Evolutionary conservation across 179 eudicot genomes (phyloP).

Genomic region (Patellifolia procumbens): DNA sequence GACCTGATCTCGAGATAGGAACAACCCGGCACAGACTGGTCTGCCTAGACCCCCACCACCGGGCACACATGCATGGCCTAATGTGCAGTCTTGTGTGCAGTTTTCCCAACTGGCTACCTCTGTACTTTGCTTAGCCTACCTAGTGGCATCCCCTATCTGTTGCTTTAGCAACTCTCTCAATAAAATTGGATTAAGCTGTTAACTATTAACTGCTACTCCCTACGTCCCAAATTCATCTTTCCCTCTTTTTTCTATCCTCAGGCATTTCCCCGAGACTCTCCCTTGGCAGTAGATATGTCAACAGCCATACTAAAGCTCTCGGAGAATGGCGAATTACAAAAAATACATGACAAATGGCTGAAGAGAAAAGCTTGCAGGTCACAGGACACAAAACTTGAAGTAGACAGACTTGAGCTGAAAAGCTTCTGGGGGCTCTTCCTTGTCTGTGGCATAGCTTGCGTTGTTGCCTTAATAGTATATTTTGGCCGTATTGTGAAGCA

Average conservation of each 20-base stretch:
- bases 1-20: no score
- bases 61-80: background rate
- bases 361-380: slow-evolving; percentile 54
- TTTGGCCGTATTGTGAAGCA: slow-evolving; percentile 38
- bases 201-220: background rate
- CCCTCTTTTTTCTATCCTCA: slow-evolving; percentile 19
- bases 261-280: slow-evolving; percentile 89
- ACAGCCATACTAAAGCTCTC: slow-evolving; percentile 70
- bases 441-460: slow-evolving; percentile 56
- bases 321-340: slow-evolving; percentile 74
- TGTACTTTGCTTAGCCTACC: no score
- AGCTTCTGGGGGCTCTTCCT: slow-evolving; percentile 81
- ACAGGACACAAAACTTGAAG: slow-evolving; percentile 51
- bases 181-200: background rate
- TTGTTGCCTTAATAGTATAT: slow-evolving; percentile 44
- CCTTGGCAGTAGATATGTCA: slow-evolving; percentile 76
- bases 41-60: no score
- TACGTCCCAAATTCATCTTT: background rate
- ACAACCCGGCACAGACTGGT: no score
- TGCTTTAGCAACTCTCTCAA: no score
- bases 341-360: slow-evolving; percentile 89
- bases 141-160: no score
- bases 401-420: slow-evolving; percentile 58
- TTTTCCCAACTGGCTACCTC: no score
- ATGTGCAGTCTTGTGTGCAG: no score